phyloP scores from a whole-genome alignment of 768 basidiomycete genomes.

The Nidula microcarpa region DNA sequence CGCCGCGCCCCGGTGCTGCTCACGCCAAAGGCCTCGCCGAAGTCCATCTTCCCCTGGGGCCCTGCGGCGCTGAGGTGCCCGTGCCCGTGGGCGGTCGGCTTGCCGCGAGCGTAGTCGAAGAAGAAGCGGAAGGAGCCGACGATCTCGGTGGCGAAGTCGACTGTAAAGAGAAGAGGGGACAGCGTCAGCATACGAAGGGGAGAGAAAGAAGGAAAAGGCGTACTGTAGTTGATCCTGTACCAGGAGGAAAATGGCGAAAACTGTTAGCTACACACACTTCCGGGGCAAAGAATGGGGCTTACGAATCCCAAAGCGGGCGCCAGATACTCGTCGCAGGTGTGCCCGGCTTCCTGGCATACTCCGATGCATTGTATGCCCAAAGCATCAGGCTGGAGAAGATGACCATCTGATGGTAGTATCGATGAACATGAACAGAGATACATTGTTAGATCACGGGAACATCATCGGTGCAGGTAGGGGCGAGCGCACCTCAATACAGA shows the following conservation, averaged over 20 bases:
- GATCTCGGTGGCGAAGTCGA: conserved; percentile 70
- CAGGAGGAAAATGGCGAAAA: not conserved
- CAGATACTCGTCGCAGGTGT: conserved; percentile 49
- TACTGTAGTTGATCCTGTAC: conserved; percentile 27
- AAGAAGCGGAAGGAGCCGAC: conserved; percentile 60
- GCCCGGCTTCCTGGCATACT: conserved; percentile 52
- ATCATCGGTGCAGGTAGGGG: not conserved
- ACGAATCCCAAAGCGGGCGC: conserved; percentile 73
- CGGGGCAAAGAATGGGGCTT: conserved; percentile 22
- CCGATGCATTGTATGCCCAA: conserved; percentile 76
- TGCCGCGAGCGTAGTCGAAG: conserved; percentile 32
- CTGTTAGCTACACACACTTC: not conserved
- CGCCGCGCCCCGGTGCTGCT: not conserved
- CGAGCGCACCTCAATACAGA: conserved; percentile 73
- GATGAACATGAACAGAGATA: not conserved
- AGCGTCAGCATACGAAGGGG: not conserved
- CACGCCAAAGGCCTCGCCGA: conserved; percentile 37
- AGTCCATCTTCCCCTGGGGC: conserved; percentile 16
- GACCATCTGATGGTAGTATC: conserved; percentile 61
- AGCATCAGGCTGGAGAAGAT: conserved; percentile 74
- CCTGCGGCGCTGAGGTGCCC: conserved; percentile 5
- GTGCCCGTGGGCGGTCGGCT: conserved; percentile 17
- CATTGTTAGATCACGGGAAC: not conserved
- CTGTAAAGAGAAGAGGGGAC: conserved; percentile 22
- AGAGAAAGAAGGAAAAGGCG: conserved; percentile 2